Conservation (phyloP, 106 monocot genomes). For the Apostasia shenzhenica region DNA sequence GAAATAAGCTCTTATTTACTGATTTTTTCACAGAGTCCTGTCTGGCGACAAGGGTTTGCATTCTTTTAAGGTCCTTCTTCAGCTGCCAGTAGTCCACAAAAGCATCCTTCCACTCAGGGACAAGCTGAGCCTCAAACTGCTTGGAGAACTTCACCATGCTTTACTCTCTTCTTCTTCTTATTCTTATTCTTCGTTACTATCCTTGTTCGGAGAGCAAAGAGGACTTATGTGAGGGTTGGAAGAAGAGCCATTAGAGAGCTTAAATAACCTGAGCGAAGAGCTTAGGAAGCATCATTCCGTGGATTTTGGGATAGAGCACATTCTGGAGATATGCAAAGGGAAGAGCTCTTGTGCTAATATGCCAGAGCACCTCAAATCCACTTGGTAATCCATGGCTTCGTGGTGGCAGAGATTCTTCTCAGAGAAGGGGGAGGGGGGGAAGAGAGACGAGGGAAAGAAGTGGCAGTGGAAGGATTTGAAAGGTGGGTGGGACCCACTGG, state of each 20-base stretch:
- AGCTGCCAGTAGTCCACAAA: slow-evolving; percentile 95
- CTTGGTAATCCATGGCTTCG: slow-evolving; percentile 14
- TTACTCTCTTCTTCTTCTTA: slow-evolving; percentile 1
- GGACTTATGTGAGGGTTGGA: slow-evolving; percentile 4
- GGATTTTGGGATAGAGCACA: slow-evolving; percentile 64
- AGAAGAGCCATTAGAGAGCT: slow-evolving; percentile 2
- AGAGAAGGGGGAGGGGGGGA: not conserved
- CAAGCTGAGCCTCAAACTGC: slow-evolving; percentile 91
- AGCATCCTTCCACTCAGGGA: slow-evolving; percentile 99
- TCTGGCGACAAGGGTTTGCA: slow-evolving; percentile 26
- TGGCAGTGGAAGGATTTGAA: not conserved
- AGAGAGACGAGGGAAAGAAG: not conserved
- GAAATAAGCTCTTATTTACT: slow-evolving; percentile 14
- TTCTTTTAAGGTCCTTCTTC: slow-evolving; percentile 88
- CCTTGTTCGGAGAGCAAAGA: not conserved
- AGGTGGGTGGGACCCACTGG: slow-evolving; percentile 2
- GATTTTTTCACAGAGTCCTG: slow-evolving; percentile 5
- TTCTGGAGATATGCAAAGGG: slow-evolving; percentile 56
- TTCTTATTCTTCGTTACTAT: not conserved
- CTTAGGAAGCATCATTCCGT: slow-evolving; percentile 20
- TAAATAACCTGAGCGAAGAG: slow-evolving; percentile 31
- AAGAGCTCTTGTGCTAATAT: slow-evolving; percentile 11
- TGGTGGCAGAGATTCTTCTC: slow-evolving; percentile 19
- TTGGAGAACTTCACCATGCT: slow-evolving; percentile 97
- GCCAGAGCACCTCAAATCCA: slow-evolving; percentile 16